A percentile compares a stretch with the other conserved stretches of the same genome.
phyloP scores from a whole-genome alignment of 768 basidiomycete species.

The Pleurotus platypus region DNA sequence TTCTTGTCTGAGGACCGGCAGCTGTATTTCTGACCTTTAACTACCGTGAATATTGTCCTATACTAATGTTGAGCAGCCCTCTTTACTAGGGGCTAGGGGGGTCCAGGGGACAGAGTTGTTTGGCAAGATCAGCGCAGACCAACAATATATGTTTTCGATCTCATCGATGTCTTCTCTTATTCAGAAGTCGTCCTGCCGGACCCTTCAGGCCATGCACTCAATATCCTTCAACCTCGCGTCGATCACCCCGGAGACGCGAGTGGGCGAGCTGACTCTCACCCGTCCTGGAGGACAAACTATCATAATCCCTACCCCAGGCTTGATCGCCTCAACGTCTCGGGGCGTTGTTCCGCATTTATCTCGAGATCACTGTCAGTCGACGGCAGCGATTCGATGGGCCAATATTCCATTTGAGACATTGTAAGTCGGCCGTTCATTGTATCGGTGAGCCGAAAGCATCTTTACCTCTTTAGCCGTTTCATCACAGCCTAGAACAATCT shows the following conservation, averaged over 20 bases:
- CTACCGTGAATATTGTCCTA: no score
- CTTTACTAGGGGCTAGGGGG: no score
- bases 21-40: no score
- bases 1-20: no score
- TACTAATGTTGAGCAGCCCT: no score
- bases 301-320: slow-evolving; percentile 55
- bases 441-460: neutral
- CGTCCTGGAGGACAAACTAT: slow-evolving; percentile 19
- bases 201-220: neutral
- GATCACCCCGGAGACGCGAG: slow-evolving; percentile 27
- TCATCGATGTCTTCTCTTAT: no score
- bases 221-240: neutral
- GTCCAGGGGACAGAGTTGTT: no score
- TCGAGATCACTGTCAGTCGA: slow-evolving; percentile 48
- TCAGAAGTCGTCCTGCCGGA: no score
- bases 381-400: slow-evolving; percentile 55
- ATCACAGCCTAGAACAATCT: slow-evolving; percentile 53
- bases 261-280: slow-evolving; percentile 27
- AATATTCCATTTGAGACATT: slow-evolving; percentile 79
- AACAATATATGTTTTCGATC: no score
- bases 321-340: slow-evolving; percentile 64
- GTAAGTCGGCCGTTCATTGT: slow-evolving; percentile 43
- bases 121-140: no score
- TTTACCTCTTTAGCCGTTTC: slow-evolving; percentile 6
- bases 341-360: slow-evolving; percentile 76